Conservation (phyloP, 1,139 yeast genomes). For the Zhuliangozyma parablackwelliae region DNA sequence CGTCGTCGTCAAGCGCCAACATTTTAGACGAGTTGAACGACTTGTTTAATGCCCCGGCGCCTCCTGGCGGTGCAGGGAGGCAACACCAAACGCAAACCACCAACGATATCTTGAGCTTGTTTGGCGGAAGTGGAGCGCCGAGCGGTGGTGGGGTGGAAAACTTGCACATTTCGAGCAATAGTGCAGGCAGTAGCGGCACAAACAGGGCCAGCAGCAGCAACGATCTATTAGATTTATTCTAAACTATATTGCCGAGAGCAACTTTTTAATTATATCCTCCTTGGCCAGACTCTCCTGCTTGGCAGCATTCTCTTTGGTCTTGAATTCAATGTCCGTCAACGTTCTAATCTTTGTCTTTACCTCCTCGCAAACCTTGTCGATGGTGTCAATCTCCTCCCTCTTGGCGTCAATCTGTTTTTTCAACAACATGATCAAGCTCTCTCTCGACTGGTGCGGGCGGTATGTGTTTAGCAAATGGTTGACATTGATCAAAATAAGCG, state of each 20-base stretch:
- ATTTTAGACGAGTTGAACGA: conserved; percentile 66
- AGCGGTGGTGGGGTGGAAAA: conserved; percentile 12
- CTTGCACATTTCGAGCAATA: conserved; percentile 20
- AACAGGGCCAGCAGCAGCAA: conserved; percentile 6
- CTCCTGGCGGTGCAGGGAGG: conserved; percentile 6
- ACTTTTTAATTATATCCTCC: conserved; percentile 12
- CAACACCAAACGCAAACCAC: conserved; percentile 13
- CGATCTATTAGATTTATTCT: conserved; percentile 60
- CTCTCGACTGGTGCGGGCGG: conserved; percentile 86
- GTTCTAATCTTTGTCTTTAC: conserved; percentile 38
- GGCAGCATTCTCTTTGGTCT: not conserved
- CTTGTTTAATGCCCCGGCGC: conserved; percentile 44
- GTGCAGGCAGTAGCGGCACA: conserved; percentile 3
- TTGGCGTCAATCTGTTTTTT: conserved; percentile 59
- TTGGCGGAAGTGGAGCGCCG: conserved; percentile 18
- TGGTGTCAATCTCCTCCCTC: conserved; percentile 46
- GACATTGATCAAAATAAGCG: conserved; percentile 72
- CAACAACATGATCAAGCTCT: conserved; percentile 67
- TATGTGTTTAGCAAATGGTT: conserved; percentile 82
- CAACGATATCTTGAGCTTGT: conserved; percentile 43
- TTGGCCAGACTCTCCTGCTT: conserved; percentile 5
- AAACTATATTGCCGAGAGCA: conserved; percentile 14
- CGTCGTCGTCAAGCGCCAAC: too few species aligned
- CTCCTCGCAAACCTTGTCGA: conserved; percentile 42
- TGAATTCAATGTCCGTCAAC: conserved; percentile 17